Evolutionary conservation across 1,139 yeast genomes (phyloP).

Genomic region (Taiozyma sp.): DNA sequence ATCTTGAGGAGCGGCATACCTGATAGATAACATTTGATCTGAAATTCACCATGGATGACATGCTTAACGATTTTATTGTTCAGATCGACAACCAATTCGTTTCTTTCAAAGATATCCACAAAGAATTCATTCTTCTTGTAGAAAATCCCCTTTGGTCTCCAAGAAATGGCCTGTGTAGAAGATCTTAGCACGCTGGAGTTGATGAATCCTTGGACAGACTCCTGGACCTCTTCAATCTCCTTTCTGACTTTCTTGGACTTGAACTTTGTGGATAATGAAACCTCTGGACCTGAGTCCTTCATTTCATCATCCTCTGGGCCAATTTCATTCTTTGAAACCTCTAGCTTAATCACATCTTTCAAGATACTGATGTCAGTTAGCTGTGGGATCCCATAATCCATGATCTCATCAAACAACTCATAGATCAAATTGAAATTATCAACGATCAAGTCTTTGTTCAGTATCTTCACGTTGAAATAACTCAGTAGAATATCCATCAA

Average conservation of each 20-base stretch:
- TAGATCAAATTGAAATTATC: conserved; percentile 68
- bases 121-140: conserved; percentile 78
- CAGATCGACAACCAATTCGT: conserved; percentile 61
- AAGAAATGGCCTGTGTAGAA: conserved; percentile 66
- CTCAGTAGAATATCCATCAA: conserved; percentile 52
- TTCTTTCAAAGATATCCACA: conserved; percentile 64
- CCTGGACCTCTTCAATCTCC: conserved; percentile 18
- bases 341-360: conserved; percentile 52
- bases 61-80: conserved; percentile 48
- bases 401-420: conserved; percentile 68
- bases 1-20: conserved; percentile 75
- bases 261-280: neutral
- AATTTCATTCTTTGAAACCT: conserved; percentile 27
- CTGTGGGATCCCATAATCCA: conserved; percentile 73
- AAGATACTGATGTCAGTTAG: conserved; percentile 68
- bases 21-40: conserved; percentile 62
- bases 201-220: conserved; percentile 24
- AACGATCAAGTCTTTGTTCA: conserved; percentile 55
- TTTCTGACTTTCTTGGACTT: conserved; percentile 3
- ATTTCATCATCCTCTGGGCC: conserved; percentile 5
- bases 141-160: conserved; percentile 81
- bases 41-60: conserved; percentile 59
- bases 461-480: conserved; percentile 42
- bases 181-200: conserved; percentile 70
- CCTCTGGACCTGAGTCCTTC: neutral